Evolutionary conservation across 768 basidiomycete genomes (phyloP).

Genomic region (Porpolomopsis calyptriformis): DNA sequence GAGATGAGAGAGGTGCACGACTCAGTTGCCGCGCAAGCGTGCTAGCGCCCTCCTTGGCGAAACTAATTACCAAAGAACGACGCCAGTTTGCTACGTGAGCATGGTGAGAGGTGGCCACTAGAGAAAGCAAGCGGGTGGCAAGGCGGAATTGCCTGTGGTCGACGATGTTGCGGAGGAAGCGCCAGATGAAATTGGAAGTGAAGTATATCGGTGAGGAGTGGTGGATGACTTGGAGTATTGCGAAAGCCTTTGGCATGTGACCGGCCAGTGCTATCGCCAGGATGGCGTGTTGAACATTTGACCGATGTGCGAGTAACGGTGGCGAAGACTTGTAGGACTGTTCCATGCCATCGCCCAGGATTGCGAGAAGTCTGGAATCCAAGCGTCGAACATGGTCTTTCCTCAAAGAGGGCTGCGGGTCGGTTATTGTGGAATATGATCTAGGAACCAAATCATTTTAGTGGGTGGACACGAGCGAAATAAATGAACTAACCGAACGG

Average conservation of each 20-base stretch:
- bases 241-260: conserved; percentile 26
- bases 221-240: conserved; percentile 32
- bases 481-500: conserved; percentile 16
- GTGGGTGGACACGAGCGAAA: background rate
- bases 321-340: conserved; percentile 24
- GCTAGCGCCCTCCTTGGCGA: conserved; percentile 24
- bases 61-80: conserved; percentile 20
- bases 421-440: conserved; percentile 28
- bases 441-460: background rate
- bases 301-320: conserved; percentile 25
- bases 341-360: conserved; percentile 26
- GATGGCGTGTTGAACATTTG: conserved; percentile 40
- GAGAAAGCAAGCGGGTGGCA: conserved; percentile 23
- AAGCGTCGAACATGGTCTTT: conserved; percentile 22
- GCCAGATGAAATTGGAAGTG: conserved; percentile 26
- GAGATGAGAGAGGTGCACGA: background rate
- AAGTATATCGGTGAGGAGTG: conserved; percentile 28
- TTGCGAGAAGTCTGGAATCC: conserved; percentile 19
- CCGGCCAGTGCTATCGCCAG: conserved; percentile 28
- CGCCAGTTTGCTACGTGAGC: conserved; percentile 20
- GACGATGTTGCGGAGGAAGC: conserved; percentile 32
- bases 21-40: conserved; percentile 17
- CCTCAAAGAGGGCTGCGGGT: conserved; percentile 29
- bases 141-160: conserved; percentile 27
- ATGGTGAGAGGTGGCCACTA: conserved; percentile 14